Conservation (phyloP, 768 basidiomycete species). For the Suillus americanus region DNA sequence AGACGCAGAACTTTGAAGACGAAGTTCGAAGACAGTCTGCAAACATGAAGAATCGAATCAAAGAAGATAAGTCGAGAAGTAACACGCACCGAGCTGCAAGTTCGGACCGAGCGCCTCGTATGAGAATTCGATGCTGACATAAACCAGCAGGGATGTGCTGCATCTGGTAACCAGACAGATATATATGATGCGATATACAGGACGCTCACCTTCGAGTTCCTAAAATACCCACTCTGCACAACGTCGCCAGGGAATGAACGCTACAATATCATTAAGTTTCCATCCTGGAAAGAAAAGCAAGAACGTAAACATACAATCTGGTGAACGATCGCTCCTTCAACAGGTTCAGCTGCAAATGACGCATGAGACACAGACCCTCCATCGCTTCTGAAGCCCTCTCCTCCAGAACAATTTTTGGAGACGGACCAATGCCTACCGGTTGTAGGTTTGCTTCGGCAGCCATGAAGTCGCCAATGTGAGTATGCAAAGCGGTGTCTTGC, state of each 20-base stretch:
- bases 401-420: constrained; percentile 76
- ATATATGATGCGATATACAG: neutral
- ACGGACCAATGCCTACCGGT: constrained; percentile 72
- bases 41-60: too few species aligned
- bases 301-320: constrained; percentile 53
- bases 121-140: too few species aligned
- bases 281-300: neutral
- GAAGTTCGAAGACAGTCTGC: too few species aligned
- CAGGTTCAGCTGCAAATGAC: constrained; percentile 61
- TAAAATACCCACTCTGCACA: constrained; percentile 84
- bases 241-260: constrained; percentile 64
- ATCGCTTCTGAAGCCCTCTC: constrained; percentile 32
- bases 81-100: too few species aligned
- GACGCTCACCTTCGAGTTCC: constrained; percentile 60
- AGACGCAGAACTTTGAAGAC: too few species aligned
- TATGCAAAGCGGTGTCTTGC: too few species aligned
- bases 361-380: neutral
- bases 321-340: constrained; percentile 75
- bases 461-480: too few species aligned
- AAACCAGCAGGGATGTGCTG: too few species aligned
- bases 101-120: too few species aligned
- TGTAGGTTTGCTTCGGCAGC: too few species aligned
- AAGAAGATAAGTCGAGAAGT: too few species aligned
- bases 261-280: constrained; percentile 35
- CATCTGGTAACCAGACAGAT: too few species aligned